phyloP scores from a whole-genome alignment of 2,329 filamentous ascomycete genomes.

The Pyricularia grisea region DNA sequence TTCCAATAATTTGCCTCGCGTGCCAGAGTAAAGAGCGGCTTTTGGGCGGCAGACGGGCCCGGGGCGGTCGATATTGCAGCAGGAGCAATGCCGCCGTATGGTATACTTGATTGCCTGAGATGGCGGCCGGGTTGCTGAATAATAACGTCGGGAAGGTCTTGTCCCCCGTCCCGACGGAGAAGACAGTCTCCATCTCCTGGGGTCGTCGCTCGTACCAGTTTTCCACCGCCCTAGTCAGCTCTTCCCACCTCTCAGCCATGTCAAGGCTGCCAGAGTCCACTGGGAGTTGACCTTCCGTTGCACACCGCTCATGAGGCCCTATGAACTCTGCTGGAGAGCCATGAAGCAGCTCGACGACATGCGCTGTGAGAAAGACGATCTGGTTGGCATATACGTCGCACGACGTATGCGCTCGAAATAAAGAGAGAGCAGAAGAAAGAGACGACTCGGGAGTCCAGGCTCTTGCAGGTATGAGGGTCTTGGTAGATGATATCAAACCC shows the following conservation, averaged over 20 bases:
- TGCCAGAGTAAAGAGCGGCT: not conserved
- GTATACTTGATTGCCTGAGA: not conserved
- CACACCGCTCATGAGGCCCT: not conserved
- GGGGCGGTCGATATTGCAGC: not conserved
- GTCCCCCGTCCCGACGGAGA: not conserved
- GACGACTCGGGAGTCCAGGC: not conserved
- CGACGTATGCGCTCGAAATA: not conserved
- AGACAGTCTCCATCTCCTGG: not conserved
- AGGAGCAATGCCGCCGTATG: not conserved
- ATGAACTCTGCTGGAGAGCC: not conserved
- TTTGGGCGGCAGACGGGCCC: not conserved
- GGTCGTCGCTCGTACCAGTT: not conserved
- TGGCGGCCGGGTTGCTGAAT: not conserved
- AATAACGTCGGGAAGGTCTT: not conserved
- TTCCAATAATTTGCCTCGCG: slow-evolving; percentile 32
- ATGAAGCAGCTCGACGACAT: not conserved
- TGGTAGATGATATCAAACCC: slow-evolving; percentile 39
- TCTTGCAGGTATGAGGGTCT: slow-evolving; percentile 19
- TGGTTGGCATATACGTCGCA: not conserved
- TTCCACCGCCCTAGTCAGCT: not conserved
- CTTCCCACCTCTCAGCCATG: not conserved
- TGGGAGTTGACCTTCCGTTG: not conserved
- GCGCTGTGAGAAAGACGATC: not conserved
- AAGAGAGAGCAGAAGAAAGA: not conserved
- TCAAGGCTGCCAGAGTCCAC: not conserved